Evolutionary conservation across 2,329 filamentous ascomycete species (phyloP).

Genomic region (Fusarium sp.): DNA sequence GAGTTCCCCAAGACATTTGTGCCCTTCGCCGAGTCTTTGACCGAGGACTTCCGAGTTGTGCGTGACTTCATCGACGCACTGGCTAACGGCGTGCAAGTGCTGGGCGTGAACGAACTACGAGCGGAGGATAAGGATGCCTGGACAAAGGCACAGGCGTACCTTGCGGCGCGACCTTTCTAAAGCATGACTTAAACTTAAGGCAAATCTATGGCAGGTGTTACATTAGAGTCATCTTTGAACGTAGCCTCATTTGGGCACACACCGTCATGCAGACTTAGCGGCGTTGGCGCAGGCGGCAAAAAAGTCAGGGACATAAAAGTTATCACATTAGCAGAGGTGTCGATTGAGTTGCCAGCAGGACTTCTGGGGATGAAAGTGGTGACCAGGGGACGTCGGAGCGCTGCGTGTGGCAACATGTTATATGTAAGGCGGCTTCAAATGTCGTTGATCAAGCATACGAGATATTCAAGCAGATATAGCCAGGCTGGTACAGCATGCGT

Average conservation of each 20-base stretch:
- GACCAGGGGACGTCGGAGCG: background rate
- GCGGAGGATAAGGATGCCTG: slow-evolving; percentile 63
- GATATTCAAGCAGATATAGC: slow-evolving; percentile 21
- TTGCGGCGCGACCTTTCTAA: slow-evolving; percentile 60
- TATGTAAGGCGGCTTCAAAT: slow-evolving; percentile 10
- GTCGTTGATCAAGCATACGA: slow-evolving; percentile 17
- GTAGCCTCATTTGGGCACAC: slow-evolving; percentile 42
- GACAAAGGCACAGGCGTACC: slow-evolving; percentile 67
- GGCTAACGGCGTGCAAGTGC: slow-evolving; percentile 66
- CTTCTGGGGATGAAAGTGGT: slow-evolving; percentile 38
- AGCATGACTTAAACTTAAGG: slow-evolving; percentile 20
- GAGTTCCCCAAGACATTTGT: slow-evolving; percentile 67
- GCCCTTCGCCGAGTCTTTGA: slow-evolving; percentile 69
- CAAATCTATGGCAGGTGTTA: slow-evolving; percentile 39
- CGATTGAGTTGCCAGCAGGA: slow-evolving; percentile 36
- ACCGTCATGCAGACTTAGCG: slow-evolving; percentile 42
- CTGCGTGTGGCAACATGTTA: slow-evolving; percentile 11
- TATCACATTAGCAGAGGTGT: slow-evolving; percentile 41
- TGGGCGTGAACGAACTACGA: slow-evolving; percentile 63
- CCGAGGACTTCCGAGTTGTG: slow-evolving; percentile 70
- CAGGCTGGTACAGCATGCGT: slow-evolving; percentile 23
- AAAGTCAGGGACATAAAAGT: slow-evolving; percentile 43
- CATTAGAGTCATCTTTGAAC: slow-evolving; percentile 37
- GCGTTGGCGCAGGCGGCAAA: slow-evolving; percentile 47
- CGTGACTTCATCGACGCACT: slow-evolving; percentile 71